Conservation (phyloP, 768 basidiomycete genomes). For the Leccinum subtestaceum region DNA sequence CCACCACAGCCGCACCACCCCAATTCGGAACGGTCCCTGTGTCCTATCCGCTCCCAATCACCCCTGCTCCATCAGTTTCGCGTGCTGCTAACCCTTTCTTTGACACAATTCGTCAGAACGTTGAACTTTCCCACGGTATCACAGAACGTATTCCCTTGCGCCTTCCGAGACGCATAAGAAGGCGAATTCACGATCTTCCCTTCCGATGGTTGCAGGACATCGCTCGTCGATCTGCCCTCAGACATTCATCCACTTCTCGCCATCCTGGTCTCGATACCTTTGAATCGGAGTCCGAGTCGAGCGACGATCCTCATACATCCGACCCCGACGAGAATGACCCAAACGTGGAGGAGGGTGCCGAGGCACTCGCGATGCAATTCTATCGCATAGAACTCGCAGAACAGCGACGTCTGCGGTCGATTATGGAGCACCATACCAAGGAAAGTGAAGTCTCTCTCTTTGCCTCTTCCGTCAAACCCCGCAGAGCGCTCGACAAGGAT, state of each 20-base stretch:
- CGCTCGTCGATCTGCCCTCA: slow-evolving; percentile 47
- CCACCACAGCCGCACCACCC: slow-evolving; percentile 33
- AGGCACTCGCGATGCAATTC: slow-evolving; percentile 88
- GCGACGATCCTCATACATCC: slow-evolving; percentile 32
- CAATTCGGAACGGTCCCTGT: slow-evolving; percentile 8
- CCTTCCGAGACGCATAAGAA: slow-evolving; percentile 46
- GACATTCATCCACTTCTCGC: slow-evolving; percentile 11
- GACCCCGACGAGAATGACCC: slow-evolving; percentile 36
- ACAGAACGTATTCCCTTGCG: slow-evolving; percentile 81
- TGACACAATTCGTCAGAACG: slow-evolving; percentile 86
- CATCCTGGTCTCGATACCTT: slow-evolving; percentile 17
- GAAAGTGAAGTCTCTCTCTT: slow-evolving; percentile 41
- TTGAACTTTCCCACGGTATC: slow-evolving; percentile 71
- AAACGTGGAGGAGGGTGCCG: slow-evolving; percentile 64
- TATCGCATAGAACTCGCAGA: slow-evolving; percentile 91
- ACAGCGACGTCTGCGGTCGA: slow-evolving; percentile 80
- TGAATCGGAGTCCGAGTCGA: slow-evolving; percentile 34
- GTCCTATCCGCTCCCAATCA: slow-evolving; percentile 4
- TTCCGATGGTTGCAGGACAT: slow-evolving; percentile 78
- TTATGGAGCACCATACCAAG: slow-evolving; percentile 86
- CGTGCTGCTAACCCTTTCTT: slow-evolving; percentile 81
- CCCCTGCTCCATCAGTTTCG: slow-evolving; percentile 22
- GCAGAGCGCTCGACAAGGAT: slow-evolving; percentile 3
- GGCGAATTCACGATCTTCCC: slow-evolving; percentile 71
- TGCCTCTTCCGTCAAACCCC: slow-evolving; percentile 6